Percentiles rank a stretch among this genome's conserved stretches.
These are phyloP conservation scores for Suillus variegatus DNA, from an alignment of 768 basidiomycete species.

Conservation along the genomic window DNA sequence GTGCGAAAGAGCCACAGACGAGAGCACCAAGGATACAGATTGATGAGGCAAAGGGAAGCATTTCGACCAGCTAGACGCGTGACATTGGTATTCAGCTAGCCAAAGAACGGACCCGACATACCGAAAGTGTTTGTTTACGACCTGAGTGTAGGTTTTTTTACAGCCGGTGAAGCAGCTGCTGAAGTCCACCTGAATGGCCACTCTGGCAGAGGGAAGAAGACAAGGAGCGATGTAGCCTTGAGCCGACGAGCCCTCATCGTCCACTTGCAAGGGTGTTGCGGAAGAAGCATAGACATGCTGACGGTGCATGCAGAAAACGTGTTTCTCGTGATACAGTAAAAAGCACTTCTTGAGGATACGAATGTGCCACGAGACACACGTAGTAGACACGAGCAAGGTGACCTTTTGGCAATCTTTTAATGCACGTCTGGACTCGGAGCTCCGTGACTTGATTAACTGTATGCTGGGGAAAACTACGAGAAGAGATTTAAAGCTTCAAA, in stretches of 20 bases:
- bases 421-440: background rate
- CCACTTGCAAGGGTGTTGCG: constrained; percentile 23
- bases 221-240: constrained; percentile 7
- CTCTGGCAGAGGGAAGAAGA: constrained; percentile 21
- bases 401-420: background rate
- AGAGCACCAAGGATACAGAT: constrained; percentile 36
- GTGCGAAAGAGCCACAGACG: constrained; percentile 32
- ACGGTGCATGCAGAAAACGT: constrained; percentile 29
- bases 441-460: background rate
- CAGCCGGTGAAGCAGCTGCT: constrained; percentile 17
- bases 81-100: constrained; percentile 12
- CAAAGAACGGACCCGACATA: constrained; percentile 23
- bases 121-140: constrained; percentile 31
- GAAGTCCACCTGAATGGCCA: background rate
- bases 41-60: constrained; percentile 37
- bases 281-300: constrained; percentile 26
- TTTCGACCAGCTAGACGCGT: constrained; percentile 36
- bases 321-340: constrained; percentile 13
- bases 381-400: background rate
- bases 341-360: background rate
- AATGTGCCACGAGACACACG: background rate
- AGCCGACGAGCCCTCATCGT: constrained; percentile 31
- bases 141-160: constrained; percentile 29
- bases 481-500: background rate
- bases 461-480: background rate